Percentiles rank a stretch among this genome's conserved stretches.
Evolutionary conservation across 2,329 filamentous ascomycete genomes (phyloP).

Genomic region (Fusarium graminum): DNA sequence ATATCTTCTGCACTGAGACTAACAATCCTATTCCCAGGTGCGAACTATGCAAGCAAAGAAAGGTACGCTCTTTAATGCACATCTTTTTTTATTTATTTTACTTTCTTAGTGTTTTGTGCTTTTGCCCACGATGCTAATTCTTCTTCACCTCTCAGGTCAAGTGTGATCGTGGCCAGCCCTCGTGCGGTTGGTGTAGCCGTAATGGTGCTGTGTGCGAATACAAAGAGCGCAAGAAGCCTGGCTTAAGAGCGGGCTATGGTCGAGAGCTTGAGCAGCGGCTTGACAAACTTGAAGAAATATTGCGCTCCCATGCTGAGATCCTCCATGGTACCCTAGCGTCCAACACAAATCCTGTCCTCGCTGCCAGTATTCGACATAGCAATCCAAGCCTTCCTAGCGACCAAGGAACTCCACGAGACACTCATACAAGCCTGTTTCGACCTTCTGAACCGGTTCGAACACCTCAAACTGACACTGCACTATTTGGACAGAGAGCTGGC

Average conservation of each 20-base stretch:
- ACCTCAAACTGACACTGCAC: constrained; percentile 67
- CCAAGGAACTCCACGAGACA: constrained; percentile 67
- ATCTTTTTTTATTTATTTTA: neutral
- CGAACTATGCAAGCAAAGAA: constrained; percentile 84
- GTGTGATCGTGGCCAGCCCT: constrained; percentile 81
- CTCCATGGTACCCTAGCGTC: constrained; percentile 68
- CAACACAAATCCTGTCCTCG: constrained; percentile 50
- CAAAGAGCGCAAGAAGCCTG: constrained; percentile 77
- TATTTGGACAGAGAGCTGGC: constrained; percentile 73
- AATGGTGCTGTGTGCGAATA: constrained; percentile 75
- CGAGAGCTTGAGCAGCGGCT: constrained; percentile 79
- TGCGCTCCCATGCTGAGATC: constrained; percentile 75
- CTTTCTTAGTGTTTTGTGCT: neutral
- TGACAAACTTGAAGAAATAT: constrained; percentile 75
- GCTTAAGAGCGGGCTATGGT: constrained; percentile 75
- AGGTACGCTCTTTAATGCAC: constrained; percentile 63
- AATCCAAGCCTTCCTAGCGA: constrained; percentile 67
- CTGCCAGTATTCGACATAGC: constrained; percentile 63
- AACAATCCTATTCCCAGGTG: constrained; percentile 65
- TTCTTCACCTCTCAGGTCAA: constrained; percentile 67
- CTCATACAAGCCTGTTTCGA: constrained; percentile 60
- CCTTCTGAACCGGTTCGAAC: constrained; percentile 64
- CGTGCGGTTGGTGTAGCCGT: constrained; percentile 75
- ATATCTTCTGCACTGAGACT: constrained; percentile 50
- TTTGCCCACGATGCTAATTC: constrained; percentile 22